Evolutionary conservation across 805 yeast genomes (phyloP).

Genomic region (Metschnikowia picachoensis): DNA sequence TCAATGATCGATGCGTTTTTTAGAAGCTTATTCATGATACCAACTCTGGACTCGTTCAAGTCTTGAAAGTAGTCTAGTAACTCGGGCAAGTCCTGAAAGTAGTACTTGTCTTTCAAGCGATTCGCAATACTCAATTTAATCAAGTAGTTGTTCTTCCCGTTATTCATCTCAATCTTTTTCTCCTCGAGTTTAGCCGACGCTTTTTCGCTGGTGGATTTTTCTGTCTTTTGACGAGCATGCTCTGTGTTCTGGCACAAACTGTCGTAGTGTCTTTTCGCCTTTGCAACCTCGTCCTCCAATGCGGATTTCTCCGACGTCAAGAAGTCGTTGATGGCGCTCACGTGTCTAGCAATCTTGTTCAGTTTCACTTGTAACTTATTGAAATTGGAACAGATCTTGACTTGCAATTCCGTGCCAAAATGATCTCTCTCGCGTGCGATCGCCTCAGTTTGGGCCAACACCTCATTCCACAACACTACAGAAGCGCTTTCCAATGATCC

Average conservation of each 20-base stretch:
- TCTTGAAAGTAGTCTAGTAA: constrained; percentile 80
- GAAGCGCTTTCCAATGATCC: constrained; percentile 90
- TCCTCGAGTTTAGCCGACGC: constrained; percentile 53
- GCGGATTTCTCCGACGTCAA: constrained; percentile 45
- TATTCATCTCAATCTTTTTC: constrained; percentile 77
- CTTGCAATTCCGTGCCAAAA: constrained; percentile 56
- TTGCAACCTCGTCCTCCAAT: constrained; percentile 53
- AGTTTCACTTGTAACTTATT: constrained; percentile 49
- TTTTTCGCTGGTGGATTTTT: constrained; percentile 49
- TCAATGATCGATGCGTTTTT: constrained; percentile 61
- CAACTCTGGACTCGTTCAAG: constrained; percentile 73
- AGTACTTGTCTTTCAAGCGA: constrained; percentile 87
- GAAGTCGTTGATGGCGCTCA: constrained; percentile 58
- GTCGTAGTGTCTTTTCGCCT: constrained; percentile 76
- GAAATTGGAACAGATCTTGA: constrained; percentile 60
- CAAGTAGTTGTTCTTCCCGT: constrained; percentile 78
- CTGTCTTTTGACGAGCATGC: constrained; percentile 67
- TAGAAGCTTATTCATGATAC: constrained; percentile 66
- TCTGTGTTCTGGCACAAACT: constrained; percentile 78
- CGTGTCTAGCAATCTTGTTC: constrained; percentile 50
- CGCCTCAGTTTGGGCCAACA: constrained; percentile 76
- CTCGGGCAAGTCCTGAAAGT: constrained; percentile 90
- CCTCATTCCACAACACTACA: constrained; percentile 86
- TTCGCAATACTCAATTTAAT: constrained; percentile 81
- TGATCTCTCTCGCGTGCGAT: constrained; percentile 63